Evolutionary conservation across 139 green algal genomes (phyloP), one percentile per base, ranked within the genome.

Genomic region (Mesotaenium endlicherianum): DNA sequence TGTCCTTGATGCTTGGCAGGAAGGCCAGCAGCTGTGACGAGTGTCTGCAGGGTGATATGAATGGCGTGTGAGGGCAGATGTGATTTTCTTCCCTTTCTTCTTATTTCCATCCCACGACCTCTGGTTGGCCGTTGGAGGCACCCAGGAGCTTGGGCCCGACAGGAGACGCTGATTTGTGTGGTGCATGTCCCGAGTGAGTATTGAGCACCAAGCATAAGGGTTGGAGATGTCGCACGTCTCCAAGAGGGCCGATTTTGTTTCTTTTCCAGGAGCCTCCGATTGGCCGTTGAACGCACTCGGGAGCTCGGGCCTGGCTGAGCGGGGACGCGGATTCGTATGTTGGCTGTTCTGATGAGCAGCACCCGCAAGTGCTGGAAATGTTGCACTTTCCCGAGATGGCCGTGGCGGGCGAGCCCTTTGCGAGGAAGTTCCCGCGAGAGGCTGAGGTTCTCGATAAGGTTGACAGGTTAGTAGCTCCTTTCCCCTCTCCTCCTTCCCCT

Each of bases 361-460:
- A 81, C 43, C 74, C 74, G 42, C 38, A 38, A 17, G 3, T 6
- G 38, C 74, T 81, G 55, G 57, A 34, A 38, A 3, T 17, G 31
- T 39, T n/a, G 17, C 4, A 81, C 43, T 81, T 81, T 71, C 5
- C 3, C 36, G 8, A 36, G 3, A 71, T 81, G 39, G 40, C 11
- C 43, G 17, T 69, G 6, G 38, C 42, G 4, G 74, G 74, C 17
- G 44, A 40, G 6, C 40, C 43, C 4, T 81, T 81, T 81, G 74
- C 74, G 11, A 39, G 74, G 4, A 81, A 81, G 16, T 81, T 81
- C 43, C 47, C 6, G 3, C 72, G 36, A n/a, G 38, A 81, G 72
- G 55, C 74, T 34, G 74, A 50, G 57, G 43, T 72, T 4, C 38
- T 81, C n/a, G 70, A 78, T 31, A 78, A 78, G 20, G 42, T 78